Conservation (phyloP, 805 yeast genomes). For the Wickerhamiella spandovensis region DNA sequence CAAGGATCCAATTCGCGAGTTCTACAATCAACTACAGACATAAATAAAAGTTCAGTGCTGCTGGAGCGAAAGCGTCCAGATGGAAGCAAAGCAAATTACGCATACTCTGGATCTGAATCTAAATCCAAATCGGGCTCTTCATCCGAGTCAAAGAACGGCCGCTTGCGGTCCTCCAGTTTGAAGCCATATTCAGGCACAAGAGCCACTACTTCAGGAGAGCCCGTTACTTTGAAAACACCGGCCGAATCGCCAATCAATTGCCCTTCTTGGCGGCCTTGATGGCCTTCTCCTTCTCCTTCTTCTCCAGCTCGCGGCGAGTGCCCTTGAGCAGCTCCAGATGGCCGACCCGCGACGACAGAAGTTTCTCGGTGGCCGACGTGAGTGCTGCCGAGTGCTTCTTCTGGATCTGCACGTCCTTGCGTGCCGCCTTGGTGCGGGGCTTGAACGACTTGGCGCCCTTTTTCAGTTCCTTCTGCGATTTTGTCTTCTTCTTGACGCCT, state of each 20-base stretch:
- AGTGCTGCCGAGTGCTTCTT: conserved; percentile 45
- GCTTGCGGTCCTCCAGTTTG: neutral
- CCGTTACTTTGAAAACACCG: neutral
- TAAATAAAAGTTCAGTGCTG: too few relatives aligned
- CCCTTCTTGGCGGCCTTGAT: neutral
- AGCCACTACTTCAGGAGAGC: neutral
- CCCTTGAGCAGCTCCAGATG: conserved; percentile 88
- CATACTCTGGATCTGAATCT: neutral
- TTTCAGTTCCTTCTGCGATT: conserved; percentile 27
- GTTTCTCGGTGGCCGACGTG: conserved; percentile 60
- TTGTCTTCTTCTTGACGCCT: conserved; percentile 7
- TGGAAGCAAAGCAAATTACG: too few relatives aligned
- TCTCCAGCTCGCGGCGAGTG: conserved; percentile 69
- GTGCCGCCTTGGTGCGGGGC: conserved; percentile 58
- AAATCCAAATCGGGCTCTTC: neutral
- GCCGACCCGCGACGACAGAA: conserved; percentile 82
- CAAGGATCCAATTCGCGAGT: too few relatives aligned
- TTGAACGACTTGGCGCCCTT: conserved; percentile 35
- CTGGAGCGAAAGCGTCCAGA: too few relatives aligned
- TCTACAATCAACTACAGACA: too few relatives aligned
- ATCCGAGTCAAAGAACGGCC: neutral
- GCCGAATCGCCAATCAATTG: neutral
- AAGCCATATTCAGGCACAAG: neutral
- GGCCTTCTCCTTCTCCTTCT: conserved; percentile 14
- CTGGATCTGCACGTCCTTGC: conserved; percentile 39